Evolutionary conservation across 306 rosid species (phyloP), one percentile per base, ranked within the genome.

Genomic region (Castanea crenata): DNA sequence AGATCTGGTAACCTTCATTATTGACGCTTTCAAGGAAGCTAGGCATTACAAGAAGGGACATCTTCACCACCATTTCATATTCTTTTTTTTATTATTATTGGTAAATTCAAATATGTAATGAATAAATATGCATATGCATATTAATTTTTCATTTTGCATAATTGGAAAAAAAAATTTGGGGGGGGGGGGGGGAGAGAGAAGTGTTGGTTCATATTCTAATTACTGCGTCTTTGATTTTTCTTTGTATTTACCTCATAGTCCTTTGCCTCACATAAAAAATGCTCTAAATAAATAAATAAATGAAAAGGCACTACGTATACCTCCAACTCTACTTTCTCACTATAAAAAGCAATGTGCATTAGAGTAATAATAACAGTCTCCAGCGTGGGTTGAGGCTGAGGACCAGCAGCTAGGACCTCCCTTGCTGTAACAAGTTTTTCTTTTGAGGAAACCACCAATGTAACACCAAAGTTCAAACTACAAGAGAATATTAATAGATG

Each of bases 291-390:
- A 19, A 14, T 13, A 6, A 9, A 62, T 62, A 13, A 29, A 76
- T 21, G 16, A 74, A 21, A 76, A 38, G 44, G 71, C 13, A 62
- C 32, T 55, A 79, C 61, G 38, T n/a, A 32, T 83, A 92, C 98
- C 97, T 92, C 93, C 79, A 85, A 20, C 84, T 94, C 98, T 18
- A 92, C 87, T 75, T 88, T 86, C 81, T 92, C 98, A 81, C 98
- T 92, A 57, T 91, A 89, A 34, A 94, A 64, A 78, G 98, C 97
- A 78, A 94, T 84, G 90, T 92, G 91, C 96, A 89, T 90, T 31
- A 94, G 95, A 65, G 98, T 92, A 59, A 92, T 79, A 74, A 94
- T 46, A 78, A 88, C 86, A 41, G 98, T 94, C 80, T 94, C 98
- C 92, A 92, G 81, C 35, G 55, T 72, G 32, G 93, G 81, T 73